Base-by-base conservation (phyloP, 306 rosid species). In the Hippophae tibetana region DNA sequence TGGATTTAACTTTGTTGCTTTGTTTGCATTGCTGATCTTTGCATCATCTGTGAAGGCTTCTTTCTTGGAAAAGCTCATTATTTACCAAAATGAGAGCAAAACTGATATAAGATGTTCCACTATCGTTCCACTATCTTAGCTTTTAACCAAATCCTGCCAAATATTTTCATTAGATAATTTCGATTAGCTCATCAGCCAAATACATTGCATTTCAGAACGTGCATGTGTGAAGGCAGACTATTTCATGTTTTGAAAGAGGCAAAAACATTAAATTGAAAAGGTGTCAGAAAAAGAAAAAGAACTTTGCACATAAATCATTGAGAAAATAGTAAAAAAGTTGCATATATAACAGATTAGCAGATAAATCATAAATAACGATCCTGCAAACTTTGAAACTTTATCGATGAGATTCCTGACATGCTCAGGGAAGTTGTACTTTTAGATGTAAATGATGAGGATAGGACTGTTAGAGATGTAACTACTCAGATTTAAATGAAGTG, bases 131-230 rank as follows among this genome's bases (percentile, higher is more conserved):
- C 51, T 55, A 69, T 70, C 64, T 57, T 49, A 55, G 77, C 75
- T 78, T 50, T 90, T 89, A 90, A 49, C 97, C 97, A 75, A 86
- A 87, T 53, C 95, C 97, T 90, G 85, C 79, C 75, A 71, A 71
- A 82, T 57, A 47, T 61, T 53, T 46, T 57, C 65, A 55, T 26
- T 64, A 18, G 43, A 57, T 60, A 44, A 58, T 27, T 26, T 25
- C 11, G 48, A 10, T 58, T 18, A 56, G 66, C 50, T 54, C 38
- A 64, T 9, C 64, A 40, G 56, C 51, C 64, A 31, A 13, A 6
- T 57, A 27, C 9, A 41, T 54, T 27, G 49, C 42, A 54, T 43
- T 9, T 11, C 38, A 31, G 7, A 14, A 47, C 51, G 38, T 64
- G 11, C 26, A 8, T 10, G 63, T 27, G 52, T 7, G 23, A 18